Conservation (phyloP, 129 eudicot genomes). For the Artemisia tridentata region DNA sequence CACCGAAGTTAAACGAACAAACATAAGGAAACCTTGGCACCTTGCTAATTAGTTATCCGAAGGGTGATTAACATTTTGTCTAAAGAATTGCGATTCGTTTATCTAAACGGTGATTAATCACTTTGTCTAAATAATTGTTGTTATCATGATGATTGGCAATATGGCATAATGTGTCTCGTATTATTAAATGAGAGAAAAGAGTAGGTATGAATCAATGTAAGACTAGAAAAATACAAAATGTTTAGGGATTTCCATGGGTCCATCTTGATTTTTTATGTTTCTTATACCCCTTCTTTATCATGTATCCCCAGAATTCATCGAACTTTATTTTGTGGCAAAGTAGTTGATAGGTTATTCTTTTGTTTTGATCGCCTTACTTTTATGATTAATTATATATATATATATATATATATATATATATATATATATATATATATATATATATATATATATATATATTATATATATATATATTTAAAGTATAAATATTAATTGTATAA, state of each 20-base stretch:
- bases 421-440: too few relatives aligned
- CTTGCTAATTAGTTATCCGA: too few relatives aligned
- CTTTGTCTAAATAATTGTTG: slow-evolving; percentile 24
- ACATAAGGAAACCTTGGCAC: too few relatives aligned
- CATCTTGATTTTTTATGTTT: slow-evolving; percentile 32
- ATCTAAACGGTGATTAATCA: background rate
- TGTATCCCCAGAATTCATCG: slow-evolving; percentile 7
- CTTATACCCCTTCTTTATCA: slow-evolving; percentile 16
- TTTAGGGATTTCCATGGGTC: slow-evolving; percentile 31
- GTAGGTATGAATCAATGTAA: slow-evolving; percentile 30
- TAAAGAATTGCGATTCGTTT: too few relatives aligned
- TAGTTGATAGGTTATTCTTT: background rate
- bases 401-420: too few relatives aligned
- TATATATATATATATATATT: too few relatives aligned
- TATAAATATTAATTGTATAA: too few relatives aligned
- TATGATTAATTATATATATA: too few relatives aligned
- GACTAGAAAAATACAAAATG: slow-evolving; percentile 31
- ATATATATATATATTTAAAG: too few relatives aligned
- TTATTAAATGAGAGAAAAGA: slow-evolving; percentile 30
- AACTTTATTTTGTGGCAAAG: background rate
- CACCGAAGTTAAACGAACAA: too few relatives aligned
- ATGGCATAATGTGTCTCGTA: slow-evolving; percentile 29
- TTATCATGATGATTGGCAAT: slow-evolving; percentile 32
- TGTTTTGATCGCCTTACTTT: too few relatives aligned
- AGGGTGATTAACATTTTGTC: too few relatives aligned